phyloP scores from a whole-genome alignment of 352 stramenopile species.

The Globisporangium iwayamae region DNA sequence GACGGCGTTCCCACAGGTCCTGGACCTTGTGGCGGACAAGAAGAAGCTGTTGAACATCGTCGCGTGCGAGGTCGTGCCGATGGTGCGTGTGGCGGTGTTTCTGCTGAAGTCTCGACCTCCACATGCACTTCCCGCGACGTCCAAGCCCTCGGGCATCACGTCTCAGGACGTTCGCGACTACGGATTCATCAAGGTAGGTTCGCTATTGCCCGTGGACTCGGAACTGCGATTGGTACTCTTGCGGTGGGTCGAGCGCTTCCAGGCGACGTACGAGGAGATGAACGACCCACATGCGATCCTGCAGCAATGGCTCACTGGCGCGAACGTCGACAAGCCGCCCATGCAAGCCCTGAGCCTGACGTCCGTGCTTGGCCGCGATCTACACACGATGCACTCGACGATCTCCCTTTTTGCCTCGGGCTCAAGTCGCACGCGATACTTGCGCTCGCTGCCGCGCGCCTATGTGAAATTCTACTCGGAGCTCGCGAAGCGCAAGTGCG shows the following conservation, averaged over 20 bases:
- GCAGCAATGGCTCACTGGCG: constrained; percentile 71
- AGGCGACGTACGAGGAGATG: constrained; percentile 76
- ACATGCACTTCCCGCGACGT: constrained; percentile 9
- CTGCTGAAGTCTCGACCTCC: constrained; percentile 40
- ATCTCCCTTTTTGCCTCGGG: constrained; percentile 71
- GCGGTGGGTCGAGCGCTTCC: constrained; percentile 66
- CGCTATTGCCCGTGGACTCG: constrained; percentile 16
- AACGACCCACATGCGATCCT: constrained; percentile 63
- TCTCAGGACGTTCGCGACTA: constrained; percentile 37
- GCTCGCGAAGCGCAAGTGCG: constrained; percentile 76
- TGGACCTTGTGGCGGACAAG: constrained; percentile 29
- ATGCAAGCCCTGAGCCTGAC: constrained; percentile 28
- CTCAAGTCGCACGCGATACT: constrained; percentile 60
- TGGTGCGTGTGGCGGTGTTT: constrained; percentile 68
- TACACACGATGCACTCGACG: constrained; percentile 77
- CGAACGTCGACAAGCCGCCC: constrained; percentile 37
- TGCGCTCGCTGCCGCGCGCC: constrained; percentile 63
- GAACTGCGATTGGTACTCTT: constrained; percentile 36
- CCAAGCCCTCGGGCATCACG: constrained; percentile 63
- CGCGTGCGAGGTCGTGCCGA: constrained; percentile 66
- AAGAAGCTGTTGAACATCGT: constrained; percentile 70
- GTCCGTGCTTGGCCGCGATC: constrained; percentile 49
- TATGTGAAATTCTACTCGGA: constrained; percentile 87
- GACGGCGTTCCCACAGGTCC: constrained; percentile 22
- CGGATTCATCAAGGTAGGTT: constrained; percentile 47